Evolutionary conservation across 371 early-diverging fungal genomes (phyloP), one percentile per base, ranked within the genome.

Genomic region (Rhizopus delemar): DNA sequence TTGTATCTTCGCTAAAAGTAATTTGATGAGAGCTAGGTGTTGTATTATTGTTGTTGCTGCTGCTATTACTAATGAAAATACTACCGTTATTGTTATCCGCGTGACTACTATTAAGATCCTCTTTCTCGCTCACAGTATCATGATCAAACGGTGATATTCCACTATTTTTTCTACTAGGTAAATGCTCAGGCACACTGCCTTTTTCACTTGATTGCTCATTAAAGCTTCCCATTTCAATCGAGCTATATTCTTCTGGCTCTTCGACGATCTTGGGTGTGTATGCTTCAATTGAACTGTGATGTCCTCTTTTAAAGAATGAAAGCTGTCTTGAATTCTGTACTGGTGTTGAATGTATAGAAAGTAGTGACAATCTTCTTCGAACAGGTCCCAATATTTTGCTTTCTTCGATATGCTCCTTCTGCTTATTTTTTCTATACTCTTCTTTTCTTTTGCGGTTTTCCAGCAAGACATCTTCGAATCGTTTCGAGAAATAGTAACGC

Each of bases 401-500:
- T 28, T 59, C 55, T 33, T 63, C 39, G 3, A 43, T 46, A 12
- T 41, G 41, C n/a, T 51, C 49, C 22, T 59, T 35, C 38, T 48
- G 52, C 33, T 68, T 54, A 35, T 60, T 45, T 41, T 50, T 56
- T 43, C 46, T 54, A 11, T 69, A 66, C 6, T 57, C 59, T 31
- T 77, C 70, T 41, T 63, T 68, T 50, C 65, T 53, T 15, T 62
- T 58, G n/a, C 60, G 57, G 51, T 74, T 74, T 13, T 56, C 68
- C 33, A 62, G 28, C 8, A 77, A 43, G 15, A 70, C 61, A 16
- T 69, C 66, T 46, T 77, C 59, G 36, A 77, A 77, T 32, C 77
- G 61, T 49, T 66, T 61, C 12, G 64, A 67, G 46, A 74, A 77
- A 32, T 70, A 74, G 31, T 77, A 63, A 38, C 67, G 59, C 16